Conservation (phyloP, 2,329 filamentous ascomycete species). For the Fusarium goolgardi region DNA sequence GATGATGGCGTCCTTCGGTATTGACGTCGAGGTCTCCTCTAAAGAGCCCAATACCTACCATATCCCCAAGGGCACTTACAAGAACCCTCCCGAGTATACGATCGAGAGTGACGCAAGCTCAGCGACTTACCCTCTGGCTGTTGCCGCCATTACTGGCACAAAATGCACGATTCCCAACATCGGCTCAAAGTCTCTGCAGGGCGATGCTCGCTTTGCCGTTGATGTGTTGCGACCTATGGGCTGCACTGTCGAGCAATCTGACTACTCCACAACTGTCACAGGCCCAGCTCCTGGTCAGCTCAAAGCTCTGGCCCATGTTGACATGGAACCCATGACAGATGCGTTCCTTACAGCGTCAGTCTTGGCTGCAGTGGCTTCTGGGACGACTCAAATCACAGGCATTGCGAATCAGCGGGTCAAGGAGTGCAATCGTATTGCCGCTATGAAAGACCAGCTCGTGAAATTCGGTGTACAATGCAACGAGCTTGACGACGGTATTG, state of each 20-base stretch:
- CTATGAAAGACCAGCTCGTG: slow-evolving; percentile 93
- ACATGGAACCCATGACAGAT: slow-evolving; percentile 99
- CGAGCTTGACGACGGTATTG: slow-evolving; percentile 95
- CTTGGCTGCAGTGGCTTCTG: slow-evolving; percentile 86
- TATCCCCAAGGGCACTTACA: slow-evolving; percentile 86
- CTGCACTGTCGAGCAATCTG: slow-evolving; percentile 86
- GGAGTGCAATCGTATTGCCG: slow-evolving; percentile 95
- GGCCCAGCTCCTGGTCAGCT: slow-evolving; percentile 82
- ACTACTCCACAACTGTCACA: slow-evolving; percentile 89
- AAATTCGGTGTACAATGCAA: slow-evolving; percentile 91
- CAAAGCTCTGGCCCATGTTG: slow-evolving; percentile 81
- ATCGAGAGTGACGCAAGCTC: slow-evolving; percentile 98
- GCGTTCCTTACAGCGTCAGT: slow-evolving; percentile 96
- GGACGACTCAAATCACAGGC: slow-evolving; percentile 86
- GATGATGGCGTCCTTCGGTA: slow-evolving; percentile 96
- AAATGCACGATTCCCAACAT: slow-evolving; percentile 98
- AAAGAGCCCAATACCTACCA: slow-evolving; percentile 92
- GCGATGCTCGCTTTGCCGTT: slow-evolving; percentile 92
- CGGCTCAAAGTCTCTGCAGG: slow-evolving; percentile 89
- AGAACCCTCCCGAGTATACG: slow-evolving; percentile 85
- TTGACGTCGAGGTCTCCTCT: slow-evolving; percentile 79
- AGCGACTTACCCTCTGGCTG: slow-evolving; percentile 92
- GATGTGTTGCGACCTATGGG: slow-evolving; percentile 94
- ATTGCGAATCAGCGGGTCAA: slow-evolving; percentile 99
- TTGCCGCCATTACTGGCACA: slow-evolving; percentile 95